Evolutionary conservation across 2,329 filamentous ascomycete species (phyloP).

Genomic region (Dactylellina drechsleri): DNA sequence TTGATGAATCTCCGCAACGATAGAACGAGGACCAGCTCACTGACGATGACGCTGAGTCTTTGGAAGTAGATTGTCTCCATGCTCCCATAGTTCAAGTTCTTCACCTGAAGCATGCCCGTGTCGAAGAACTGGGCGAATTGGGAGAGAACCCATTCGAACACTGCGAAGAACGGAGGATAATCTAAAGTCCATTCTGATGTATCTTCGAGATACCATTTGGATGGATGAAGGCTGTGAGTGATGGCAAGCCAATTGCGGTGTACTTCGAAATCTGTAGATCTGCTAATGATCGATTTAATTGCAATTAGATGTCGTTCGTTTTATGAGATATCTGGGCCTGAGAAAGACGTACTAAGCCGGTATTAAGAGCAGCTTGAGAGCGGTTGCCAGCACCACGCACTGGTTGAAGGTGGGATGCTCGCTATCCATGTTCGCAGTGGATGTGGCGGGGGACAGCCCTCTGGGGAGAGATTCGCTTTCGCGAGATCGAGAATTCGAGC

Average conservation of each 20-base stretch:
- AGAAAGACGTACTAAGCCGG: slow-evolving; percentile 77
- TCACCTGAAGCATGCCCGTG: slow-evolving; percentile 80
- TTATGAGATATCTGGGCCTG: slow-evolving; percentile 2
- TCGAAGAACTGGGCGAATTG: slow-evolving; percentile 81
- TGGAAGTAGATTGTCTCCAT: slow-evolving; percentile 97
- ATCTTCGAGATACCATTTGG: slow-evolving; percentile 96
- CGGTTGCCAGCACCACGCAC: slow-evolving; percentile 84
- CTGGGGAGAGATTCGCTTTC: slow-evolving; percentile 3
- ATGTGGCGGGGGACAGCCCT: not conserved
- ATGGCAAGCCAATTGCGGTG: slow-evolving; percentile 99
- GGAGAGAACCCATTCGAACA: slow-evolving; percentile 92
- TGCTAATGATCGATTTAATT: slow-evolving; percentile 68
- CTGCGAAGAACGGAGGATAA: slow-evolving; percentile 97
- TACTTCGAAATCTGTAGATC: slow-evolving; percentile 98
- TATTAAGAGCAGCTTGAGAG: slow-evolving; percentile 90
- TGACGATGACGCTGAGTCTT: slow-evolving; percentile 83
- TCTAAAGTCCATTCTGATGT: slow-evolving; percentile 99
- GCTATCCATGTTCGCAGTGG: slow-evolving; percentile 41
- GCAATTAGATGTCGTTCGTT: no score
- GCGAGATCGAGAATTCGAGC: not conserved
- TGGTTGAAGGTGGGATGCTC: slow-evolving; percentile 87
- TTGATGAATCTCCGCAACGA: slow-evolving; percentile 76
- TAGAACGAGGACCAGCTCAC: slow-evolving; percentile 84
- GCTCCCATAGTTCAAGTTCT: slow-evolving; percentile 84
- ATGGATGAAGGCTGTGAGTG: slow-evolving; percentile 84